Evolutionary conservation across 2,329 filamentous ascomycete genomes (phyloP).

Genomic region (Hypoxylon sp.): DNA sequence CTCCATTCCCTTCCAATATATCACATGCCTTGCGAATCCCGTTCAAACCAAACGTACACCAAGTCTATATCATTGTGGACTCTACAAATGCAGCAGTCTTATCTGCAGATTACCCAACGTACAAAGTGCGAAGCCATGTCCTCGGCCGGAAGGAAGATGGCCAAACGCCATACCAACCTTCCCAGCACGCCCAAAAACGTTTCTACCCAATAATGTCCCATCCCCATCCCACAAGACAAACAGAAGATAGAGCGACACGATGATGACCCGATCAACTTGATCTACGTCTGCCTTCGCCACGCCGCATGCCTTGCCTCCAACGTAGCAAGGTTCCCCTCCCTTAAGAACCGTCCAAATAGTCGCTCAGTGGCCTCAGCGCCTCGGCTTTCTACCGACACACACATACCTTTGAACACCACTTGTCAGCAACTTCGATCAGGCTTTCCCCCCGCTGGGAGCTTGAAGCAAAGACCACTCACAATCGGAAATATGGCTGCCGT

Average conservation of each 20-base stretch:
- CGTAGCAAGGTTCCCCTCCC: constrained; percentile 32
- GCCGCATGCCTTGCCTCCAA: constrained; percentile 26
- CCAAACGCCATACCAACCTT: constrained; percentile 20
- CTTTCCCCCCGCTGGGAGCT: neutral
- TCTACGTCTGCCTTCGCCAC: constrained; percentile 19
- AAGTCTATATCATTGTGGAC: constrained; percentile 20
- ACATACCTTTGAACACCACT: constrained; percentile 63
- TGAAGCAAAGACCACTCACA: constrained; percentile 60
- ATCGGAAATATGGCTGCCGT: constrained; percentile 69
- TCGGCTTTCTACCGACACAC: constrained; percentile 71
- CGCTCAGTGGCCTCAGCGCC: constrained; percentile 45
- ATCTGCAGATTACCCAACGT: constrained; percentile 35
- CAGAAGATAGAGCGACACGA: constrained; percentile 33
- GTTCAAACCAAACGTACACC: constrained; percentile 15
- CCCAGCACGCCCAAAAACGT: constrained; percentile 13
- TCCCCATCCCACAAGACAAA: constrained; percentile 9
- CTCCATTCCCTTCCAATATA: constrained; percentile 5
- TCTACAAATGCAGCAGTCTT: constrained; percentile 41
- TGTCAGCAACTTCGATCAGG: constrained; percentile 27
- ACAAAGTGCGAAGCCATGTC: constrained; percentile 28
- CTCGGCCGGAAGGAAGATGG: constrained; percentile 10
- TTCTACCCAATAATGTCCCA: constrained; percentile 17
- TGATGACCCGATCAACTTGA: constrained; percentile 26
- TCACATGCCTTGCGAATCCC: constrained; percentile 4
- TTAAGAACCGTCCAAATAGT: constrained; percentile 20